These are phyloP conservation scores for Solanum hybrid DNA, from an alignment of 305 asterid species.

Conservation along the genomic window DNA sequence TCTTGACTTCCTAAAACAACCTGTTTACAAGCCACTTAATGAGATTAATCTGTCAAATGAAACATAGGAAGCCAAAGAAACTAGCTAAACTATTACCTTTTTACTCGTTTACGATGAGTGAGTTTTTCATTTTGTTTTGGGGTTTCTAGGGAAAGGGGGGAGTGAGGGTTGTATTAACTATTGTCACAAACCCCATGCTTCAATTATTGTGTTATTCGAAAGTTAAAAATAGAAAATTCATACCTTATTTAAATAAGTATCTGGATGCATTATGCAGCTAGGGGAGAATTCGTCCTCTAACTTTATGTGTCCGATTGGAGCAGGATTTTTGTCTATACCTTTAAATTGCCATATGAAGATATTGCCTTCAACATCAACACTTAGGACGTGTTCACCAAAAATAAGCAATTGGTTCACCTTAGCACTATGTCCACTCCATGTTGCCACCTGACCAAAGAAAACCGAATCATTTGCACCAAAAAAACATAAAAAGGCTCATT, in stretches of 20 bases:
- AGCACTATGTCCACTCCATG: constrained; percentile 69
- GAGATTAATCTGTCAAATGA: constrained; percentile 1
- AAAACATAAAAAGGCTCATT: not conserved
- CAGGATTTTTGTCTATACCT: constrained; percentile 36
- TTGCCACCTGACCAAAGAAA: constrained; percentile 53
- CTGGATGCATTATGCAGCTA: constrained; percentile 94
- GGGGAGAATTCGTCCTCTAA: constrained; percentile 59
- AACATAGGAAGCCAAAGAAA: not conserved
- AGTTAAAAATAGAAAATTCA: not conserved
- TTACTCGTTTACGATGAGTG: not conserved
- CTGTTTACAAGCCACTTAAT: constrained; percentile 29
- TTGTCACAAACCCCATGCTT: not conserved
- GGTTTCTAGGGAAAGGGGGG: not conserved
- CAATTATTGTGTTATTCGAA: not conserved
- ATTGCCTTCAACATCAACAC: constrained; percentile 65
- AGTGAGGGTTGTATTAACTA: not conserved
- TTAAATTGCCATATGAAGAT: constrained; percentile 86
- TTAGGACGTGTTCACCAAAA: constrained; percentile 69
- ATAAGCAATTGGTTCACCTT: constrained; percentile 64
- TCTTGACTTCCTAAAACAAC: constrained; percentile 71
- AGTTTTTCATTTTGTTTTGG: not conserved
- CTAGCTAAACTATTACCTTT: not conserved
- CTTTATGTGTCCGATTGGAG: constrained; percentile 64
- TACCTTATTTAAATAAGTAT: constrained; percentile 92
- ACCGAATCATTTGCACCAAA: not conserved